Percentiles rank a stretch among this genome's conserved stretches.
Conservation (phyloP, 2,329 filamentous ascomycete species). For the Kalmusia sp. region DNA sequence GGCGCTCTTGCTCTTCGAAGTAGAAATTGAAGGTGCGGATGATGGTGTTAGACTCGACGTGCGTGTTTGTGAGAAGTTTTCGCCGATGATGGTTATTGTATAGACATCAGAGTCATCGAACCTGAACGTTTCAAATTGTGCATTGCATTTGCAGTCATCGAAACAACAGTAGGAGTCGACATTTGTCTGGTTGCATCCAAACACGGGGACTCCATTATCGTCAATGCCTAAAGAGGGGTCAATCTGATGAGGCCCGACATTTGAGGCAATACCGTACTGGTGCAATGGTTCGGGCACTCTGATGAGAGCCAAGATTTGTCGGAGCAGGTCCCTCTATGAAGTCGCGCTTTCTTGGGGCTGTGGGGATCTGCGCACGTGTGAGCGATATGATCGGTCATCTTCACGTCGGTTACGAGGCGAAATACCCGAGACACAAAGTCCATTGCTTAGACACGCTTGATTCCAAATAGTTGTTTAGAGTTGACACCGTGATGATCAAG, state of each 20-base stretch:
- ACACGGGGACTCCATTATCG: slow-evolving; percentile 32
- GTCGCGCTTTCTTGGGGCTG: slow-evolving; percentile 21
- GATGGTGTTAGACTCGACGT: slow-evolving; percentile 9
- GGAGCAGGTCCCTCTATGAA: slow-evolving; percentile 36
- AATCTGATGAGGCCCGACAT: not conserved
- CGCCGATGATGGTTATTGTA: slow-evolving; percentile 36
- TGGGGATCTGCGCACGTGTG: slow-evolving; percentile 22
- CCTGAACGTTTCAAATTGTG: slow-evolving; percentile 27
- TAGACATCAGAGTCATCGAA: slow-evolving; percentile 25
- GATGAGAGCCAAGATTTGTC: slow-evolving; percentile 32
- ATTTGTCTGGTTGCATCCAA: slow-evolving; percentile 32
- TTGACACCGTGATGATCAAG: not conserved
- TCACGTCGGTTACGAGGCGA: not conserved
- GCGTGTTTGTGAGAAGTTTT: slow-evolving; percentile 29
- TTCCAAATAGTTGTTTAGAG: slow-evolving; percentile 8
- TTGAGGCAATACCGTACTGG: slow-evolving; percentile 13
- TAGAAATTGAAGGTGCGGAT: not conserved
- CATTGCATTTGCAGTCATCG: slow-evolving; percentile 32
- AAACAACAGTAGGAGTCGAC: slow-evolving; percentile 36
- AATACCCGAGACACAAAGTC: slow-evolving; percentile 31
- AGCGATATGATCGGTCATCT: not conserved
- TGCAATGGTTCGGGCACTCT: slow-evolving; percentile 33
- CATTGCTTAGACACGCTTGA: slow-evolving; percentile 41
- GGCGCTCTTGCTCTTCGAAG: not conserved
- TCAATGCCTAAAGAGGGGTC: slow-evolving; percentile 25